Base-by-base conservation (phyloP, 139 green algal species). In the Chlorella sorokiniana region DNA sequence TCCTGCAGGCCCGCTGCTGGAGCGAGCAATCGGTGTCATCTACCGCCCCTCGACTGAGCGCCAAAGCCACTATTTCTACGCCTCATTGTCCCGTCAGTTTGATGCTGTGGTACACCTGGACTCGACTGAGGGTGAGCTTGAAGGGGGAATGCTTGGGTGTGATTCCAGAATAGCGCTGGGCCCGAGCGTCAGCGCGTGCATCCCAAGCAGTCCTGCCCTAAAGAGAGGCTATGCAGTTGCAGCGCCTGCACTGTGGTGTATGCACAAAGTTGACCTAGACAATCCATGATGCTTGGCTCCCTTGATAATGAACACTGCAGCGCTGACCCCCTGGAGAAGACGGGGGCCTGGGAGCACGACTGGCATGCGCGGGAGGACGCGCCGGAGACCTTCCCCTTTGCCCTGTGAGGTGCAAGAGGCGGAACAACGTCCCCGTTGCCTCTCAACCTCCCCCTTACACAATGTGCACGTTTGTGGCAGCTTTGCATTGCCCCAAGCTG, bases 11-110 rank as follows among this genome's bases (percentile, higher is more conserved):
- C 78, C 86, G 20, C 74, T 78, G 27, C 86, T 93, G 76, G 74
- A 93, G 79, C 83, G 91, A 0, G 86, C 86, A 31, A 91, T 94
- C 40, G 91, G 91, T 0, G 91, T 94, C 18, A 89, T 94, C 80
- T 94, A 94, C 82, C 76, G 83, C 4, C 86, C 90, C n/a, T 61
- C 84, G 29, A 92, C 90, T 33, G 90, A 94, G 83, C 81, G 87
- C 33, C 54, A 81, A 70, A 79, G 37, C 27, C 89, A 94, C 79
- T 94, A 90, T 74, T 93, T 91, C 38, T 78, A 86, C 25, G 78
- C 78, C 8, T 61, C 59, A 23, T 76, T 94, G 65, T 65, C 81
- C 8, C 31, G 79, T 25, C 90, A 94, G 81, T 94, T 94, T 67
- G 90, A 94, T 48, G 22, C 79, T 7, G 33, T 93, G 1, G 31